phyloP scores from a whole-genome alignment of 805 yeast genomes.

The Pichia thaimueangensis region DNA sequence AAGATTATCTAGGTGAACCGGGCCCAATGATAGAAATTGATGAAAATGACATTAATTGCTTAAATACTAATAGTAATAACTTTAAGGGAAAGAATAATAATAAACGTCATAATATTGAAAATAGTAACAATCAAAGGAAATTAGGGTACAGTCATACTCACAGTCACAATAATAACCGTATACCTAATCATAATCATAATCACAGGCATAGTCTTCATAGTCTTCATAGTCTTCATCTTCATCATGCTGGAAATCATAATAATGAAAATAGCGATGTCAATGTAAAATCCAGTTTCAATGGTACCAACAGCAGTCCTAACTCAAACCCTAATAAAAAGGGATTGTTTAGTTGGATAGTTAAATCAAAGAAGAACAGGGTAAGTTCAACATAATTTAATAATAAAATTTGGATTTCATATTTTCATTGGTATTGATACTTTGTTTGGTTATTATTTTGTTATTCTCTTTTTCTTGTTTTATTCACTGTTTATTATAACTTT shows the following conservation, averaged over 20 bases:
- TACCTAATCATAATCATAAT: background rate
- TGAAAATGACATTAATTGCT: slow-evolving; percentile 4
- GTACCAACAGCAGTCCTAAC: background rate
- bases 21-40: slow-evolving; percentile 28
- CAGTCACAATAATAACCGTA: background rate
- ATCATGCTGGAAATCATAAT: no score
- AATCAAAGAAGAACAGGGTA: slow-evolving; percentile 7
- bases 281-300: no score
- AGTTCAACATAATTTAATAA: background rate
- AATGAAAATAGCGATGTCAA: no score
- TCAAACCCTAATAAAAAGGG: slow-evolving; percentile 5
- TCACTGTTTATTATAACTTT: background rate
- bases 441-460: background rate
- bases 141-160: no score
- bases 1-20: slow-evolving; percentile 28
- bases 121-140: background rate
- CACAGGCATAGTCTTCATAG: no score
- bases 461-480: background rate
- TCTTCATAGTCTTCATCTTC: no score
- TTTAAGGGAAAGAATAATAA: background rate
- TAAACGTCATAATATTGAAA: background rate
- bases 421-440: no score
- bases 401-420: no score
- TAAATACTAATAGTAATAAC: background rate
- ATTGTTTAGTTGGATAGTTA: slow-evolving; percentile 10